phyloP scores from a whole-genome alignment of 192 early-diverging fungal genomes.

The Coemansia sp. region DNA sequence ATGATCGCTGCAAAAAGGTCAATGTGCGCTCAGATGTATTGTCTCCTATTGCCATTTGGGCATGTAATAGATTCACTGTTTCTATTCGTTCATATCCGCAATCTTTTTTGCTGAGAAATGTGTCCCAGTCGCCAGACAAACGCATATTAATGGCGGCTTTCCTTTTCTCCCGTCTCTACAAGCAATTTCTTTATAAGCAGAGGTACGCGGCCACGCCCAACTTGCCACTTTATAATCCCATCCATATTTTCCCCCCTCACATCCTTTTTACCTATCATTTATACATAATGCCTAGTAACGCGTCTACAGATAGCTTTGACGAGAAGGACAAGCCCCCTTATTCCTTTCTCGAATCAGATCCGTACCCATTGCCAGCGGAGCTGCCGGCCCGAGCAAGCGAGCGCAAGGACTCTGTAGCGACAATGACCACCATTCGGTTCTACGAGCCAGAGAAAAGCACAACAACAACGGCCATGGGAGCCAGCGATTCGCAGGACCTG shows the following conservation, averaged over 20 bases:
- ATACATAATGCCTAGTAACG: not conserved
- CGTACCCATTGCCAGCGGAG: conserved; percentile 8
- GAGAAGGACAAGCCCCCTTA: conserved; percentile 3
- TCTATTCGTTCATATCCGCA: not conserved
- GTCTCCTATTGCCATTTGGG: not conserved
- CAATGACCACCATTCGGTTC: conserved; percentile 9
- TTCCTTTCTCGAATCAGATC: conserved; percentile 23
- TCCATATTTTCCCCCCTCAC: not conserved
- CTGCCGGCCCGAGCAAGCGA: conserved; percentile 4
- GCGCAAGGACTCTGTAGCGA: conserved; percentile 17
- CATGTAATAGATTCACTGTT: not conserved
- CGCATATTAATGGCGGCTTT: not conserved
- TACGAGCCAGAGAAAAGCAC: conserved; percentile 4
- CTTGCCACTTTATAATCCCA: not conserved
- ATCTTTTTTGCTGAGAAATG: not conserved
- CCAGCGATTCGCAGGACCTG: not conserved
- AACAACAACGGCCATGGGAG: not conserved
- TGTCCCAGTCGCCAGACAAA: not conserved
- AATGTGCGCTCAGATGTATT: conserved; percentile 12
- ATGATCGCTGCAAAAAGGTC: conserved; percentile 6
- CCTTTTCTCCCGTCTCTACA: not conserved
- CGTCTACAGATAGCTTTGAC: not conserved
- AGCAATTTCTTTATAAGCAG: not conserved
- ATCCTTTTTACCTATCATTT: not conserved
- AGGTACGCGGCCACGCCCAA: not conserved